These are phyloP conservation scores for Metarhizium sp. DNA, from an alignment of 2,329 filamentous ascomycete genomes.

Conservation along the genomic window DNA sequence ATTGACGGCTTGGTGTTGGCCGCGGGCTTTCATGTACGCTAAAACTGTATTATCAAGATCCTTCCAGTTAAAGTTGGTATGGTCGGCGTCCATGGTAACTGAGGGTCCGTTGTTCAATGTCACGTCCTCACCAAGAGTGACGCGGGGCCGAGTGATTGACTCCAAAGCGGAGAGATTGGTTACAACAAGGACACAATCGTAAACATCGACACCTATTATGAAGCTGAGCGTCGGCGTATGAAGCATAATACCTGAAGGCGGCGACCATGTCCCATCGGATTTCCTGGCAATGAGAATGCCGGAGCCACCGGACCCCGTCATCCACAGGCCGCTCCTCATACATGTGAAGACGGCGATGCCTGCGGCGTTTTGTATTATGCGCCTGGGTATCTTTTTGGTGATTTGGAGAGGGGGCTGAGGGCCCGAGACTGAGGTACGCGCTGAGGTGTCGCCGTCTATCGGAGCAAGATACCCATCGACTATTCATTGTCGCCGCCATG, in stretches of 20 bases:
- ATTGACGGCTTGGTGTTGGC: constrained; percentile 44
- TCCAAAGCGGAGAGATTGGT: constrained; percentile 80
- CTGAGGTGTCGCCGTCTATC: constrained; percentile 17
- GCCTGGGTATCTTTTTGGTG: constrained; percentile 72
- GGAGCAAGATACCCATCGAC: constrained; percentile 47
- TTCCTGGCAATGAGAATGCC: constrained; percentile 78
- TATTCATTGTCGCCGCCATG: constrained; percentile 15
- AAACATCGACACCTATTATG: constrained; percentile 85
- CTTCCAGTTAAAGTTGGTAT: constrained; percentile 41
- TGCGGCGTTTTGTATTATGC: constrained; percentile 81
- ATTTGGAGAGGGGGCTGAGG: constrained; percentile 45
- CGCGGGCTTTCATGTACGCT: constrained; percentile 49
- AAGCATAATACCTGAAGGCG: constrained; percentile 81
- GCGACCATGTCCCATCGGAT: constrained; percentile 82
- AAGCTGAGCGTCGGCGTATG: constrained; percentile 87
- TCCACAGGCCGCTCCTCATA: constrained; percentile 87
- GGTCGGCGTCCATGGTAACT: constrained; percentile 40
- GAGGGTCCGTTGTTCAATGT: constrained; percentile 69
- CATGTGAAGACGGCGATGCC: constrained; percentile 91
- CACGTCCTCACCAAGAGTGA: constrained; percentile 75
- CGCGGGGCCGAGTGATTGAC: constrained; percentile 68
- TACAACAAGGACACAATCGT: constrained; percentile 90
- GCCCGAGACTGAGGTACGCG: constrained; percentile 14
- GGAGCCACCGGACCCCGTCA: constrained; percentile 83
- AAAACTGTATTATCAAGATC: constrained; percentile 46